Conservation (phyloP, 495 filamentous ascomycete genomes). For the Chaetomium tenue region DNA sequence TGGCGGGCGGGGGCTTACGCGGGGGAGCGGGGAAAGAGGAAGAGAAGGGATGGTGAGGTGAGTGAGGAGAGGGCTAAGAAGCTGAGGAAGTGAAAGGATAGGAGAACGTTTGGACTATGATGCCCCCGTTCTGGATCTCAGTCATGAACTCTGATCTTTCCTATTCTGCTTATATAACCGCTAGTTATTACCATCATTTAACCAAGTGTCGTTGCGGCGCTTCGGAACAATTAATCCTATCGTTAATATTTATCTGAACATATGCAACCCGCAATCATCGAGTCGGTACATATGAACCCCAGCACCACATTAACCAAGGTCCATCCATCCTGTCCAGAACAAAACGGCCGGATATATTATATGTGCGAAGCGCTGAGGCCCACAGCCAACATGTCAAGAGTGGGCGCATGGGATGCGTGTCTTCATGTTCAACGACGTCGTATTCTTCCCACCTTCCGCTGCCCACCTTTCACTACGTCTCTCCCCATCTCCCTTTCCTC, state of each 20-base stretch:
- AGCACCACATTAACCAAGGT: not conserved
- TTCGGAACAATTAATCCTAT: no score
- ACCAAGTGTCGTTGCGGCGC: no score
- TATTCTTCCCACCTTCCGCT: not conserved
- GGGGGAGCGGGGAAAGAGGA: conserved; percentile 13
- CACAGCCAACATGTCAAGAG: not conserved
- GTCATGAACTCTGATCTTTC: no score
- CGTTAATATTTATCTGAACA: not conserved
- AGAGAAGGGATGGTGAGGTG: not conserved
- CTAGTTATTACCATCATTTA: no score
- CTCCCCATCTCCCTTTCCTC: not conserved
- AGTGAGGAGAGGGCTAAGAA: not conserved
- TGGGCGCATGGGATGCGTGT: not conserved
- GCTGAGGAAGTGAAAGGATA: not conserved
- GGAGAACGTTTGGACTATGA: no score
- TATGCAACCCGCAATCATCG: not conserved
- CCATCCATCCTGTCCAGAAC: not conserved
- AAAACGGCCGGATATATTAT: not conserved
- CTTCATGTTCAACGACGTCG: not conserved
- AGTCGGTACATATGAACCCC: not conserved
- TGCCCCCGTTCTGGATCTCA: no score
- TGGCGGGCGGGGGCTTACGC: conserved; percentile 20
- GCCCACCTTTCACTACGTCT: not conserved
- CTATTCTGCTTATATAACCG: no score
- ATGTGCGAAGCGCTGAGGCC: not conserved